Evolutionary conservation across 148 eudicot species (phyloP).

Genomic region (Hydrangea macrophylla): DNA sequence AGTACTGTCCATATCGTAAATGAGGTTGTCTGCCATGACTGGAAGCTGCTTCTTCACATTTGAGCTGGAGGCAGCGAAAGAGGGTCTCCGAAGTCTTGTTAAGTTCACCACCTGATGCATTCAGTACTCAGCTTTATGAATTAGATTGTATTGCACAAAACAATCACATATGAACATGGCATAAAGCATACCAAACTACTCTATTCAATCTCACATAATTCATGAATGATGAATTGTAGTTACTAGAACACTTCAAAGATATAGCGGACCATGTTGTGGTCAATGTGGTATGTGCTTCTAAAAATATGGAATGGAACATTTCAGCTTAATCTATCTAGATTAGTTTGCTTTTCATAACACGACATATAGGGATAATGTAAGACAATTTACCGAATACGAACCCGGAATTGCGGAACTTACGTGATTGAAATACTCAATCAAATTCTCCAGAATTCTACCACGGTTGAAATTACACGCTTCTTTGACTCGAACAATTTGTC

Average conservation of each 20-base stretch:
- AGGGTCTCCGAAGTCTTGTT: constrained; percentile 62
- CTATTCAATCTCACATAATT: neutral
- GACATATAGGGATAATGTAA: too few species aligned
- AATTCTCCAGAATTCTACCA: too few species aligned
- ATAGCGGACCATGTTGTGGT: too few species aligned
- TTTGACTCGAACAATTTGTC: too few species aligned
- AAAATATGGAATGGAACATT: neutral
- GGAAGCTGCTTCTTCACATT: constrained; percentile 40
- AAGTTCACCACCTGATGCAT: constrained; percentile 54
- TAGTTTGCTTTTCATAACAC: too few species aligned
- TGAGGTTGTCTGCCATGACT: constrained; percentile 60
- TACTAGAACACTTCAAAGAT: too few species aligned
- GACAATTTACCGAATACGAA: too few species aligned
- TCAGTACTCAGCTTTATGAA: neutral
- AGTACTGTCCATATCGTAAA: constrained; percentile 80
- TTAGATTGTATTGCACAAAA: neutral
- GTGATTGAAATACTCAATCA: too few species aligned
- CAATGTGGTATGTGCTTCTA: too few species aligned
- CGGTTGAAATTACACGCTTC: too few species aligned
- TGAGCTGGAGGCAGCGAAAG: constrained; percentile 38
- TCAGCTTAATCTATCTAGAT: neutral
- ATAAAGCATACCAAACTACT: neutral
- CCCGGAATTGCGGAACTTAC: too few species aligned
- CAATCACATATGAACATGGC: neutral
- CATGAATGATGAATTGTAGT: too few species aligned